Evolutionary conservation across 768 basidiomycete genomes (phyloP).

Genomic region (Termitomyces sp.): DNA sequence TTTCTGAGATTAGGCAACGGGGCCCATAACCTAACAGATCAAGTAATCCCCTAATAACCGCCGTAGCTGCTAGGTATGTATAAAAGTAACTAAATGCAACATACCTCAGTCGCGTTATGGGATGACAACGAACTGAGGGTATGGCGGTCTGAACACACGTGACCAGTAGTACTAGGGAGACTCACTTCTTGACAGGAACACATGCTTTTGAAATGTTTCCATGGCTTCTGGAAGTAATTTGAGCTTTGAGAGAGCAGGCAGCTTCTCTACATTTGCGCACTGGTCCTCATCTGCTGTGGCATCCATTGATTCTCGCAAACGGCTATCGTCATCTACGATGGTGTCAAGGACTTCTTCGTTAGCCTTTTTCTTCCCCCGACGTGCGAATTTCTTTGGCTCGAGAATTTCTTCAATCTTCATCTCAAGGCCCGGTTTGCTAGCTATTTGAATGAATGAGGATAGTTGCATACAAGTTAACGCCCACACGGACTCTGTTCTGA

Average conservation of each 20-base stretch:
- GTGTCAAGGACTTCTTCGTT: slow-evolving; percentile 80
- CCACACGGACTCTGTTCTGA: slow-evolving; percentile 65
- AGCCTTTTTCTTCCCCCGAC: slow-evolving; percentile 68
- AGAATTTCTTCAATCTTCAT: slow-evolving; percentile 85
- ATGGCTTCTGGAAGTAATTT: slow-evolving; percentile 84
- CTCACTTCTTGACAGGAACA: too few relatives aligned
- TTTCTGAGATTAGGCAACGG: too few relatives aligned
- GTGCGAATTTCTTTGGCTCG: slow-evolving; percentile 66
- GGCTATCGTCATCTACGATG: slow-evolving; percentile 83
- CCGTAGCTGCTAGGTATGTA: too few relatives aligned
- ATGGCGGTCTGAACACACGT: too few relatives aligned
- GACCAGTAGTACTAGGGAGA: too few relatives aligned
- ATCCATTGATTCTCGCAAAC: slow-evolving; percentile 87
- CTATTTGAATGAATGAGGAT: slow-evolving; percentile 30
- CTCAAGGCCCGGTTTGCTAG: slow-evolving; percentile 70
- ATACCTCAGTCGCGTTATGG: too few relatives aligned
- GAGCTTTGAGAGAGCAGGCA: slow-evolving; percentile 83
- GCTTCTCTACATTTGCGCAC: slow-evolving; percentile 69
- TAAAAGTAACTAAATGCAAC: too few relatives aligned
- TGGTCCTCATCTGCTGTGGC: slow-evolving; percentile 81
- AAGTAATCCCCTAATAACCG: too few relatives aligned
- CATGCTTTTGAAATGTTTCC: slow-evolving; percentile 89
- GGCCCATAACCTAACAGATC: too few relatives aligned
- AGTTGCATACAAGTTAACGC: neutral
- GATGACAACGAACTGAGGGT: too few relatives aligned